Percentiles rank a stretch among this genome's conserved stretches.
Evolutionary conservation across 225 moss, liverwort and hornwort genomes (phyloP).

Genomic region (Lunularia cruciata): DNA sequence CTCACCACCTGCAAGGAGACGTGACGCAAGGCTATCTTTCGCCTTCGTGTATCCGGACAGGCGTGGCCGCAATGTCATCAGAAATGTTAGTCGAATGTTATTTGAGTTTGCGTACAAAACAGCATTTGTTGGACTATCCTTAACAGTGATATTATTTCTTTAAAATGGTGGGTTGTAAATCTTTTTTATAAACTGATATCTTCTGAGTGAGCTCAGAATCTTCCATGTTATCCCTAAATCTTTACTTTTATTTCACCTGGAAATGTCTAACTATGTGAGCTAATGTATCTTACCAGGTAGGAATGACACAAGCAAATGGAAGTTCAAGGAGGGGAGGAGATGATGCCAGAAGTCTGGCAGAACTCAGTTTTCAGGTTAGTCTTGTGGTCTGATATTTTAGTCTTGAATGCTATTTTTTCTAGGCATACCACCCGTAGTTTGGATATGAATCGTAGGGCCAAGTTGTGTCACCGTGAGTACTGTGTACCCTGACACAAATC

Average conservation of each 20-base stretch:
- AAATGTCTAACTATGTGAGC: not conserved
- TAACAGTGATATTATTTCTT: too few relatives aligned
- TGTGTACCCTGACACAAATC: too few relatives aligned
- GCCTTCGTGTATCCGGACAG: conserved; percentile 98
- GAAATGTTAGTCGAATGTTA: conserved; percentile 61
- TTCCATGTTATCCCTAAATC: too few relatives aligned
- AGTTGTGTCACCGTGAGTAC: too few relatives aligned
- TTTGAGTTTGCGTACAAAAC: too few relatives aligned
- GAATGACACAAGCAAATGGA: conserved; percentile 44
- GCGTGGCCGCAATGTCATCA: conserved; percentile 94
- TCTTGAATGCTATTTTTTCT: not conserved
- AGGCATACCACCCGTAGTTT: too few relatives aligned
- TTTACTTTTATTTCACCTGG: too few relatives aligned
- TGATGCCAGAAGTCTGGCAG: conserved; percentile 45
- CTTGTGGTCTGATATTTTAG: not conserved
- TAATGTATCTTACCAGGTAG: conserved; percentile 26
- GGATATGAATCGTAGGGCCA: too few relatives aligned
- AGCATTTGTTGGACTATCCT: too few relatives aligned
- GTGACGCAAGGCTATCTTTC: conserved; percentile 94
- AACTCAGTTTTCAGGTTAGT: conserved; percentile 49
- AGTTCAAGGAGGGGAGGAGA: conserved; percentile 47
- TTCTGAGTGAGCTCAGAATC: too few relatives aligned
- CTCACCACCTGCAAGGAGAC: conserved; percentile 86
- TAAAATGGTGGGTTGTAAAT: too few relatives aligned
- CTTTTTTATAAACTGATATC: too few relatives aligned